A percentile compares a stretch with the other conserved stretches of the same genome.
These are phyloP conservation scores for Fusarium denticulatum DNA, from an alignment of 2,329 filamentous ascomycete genomes.

Conservation along the genomic window DNA sequence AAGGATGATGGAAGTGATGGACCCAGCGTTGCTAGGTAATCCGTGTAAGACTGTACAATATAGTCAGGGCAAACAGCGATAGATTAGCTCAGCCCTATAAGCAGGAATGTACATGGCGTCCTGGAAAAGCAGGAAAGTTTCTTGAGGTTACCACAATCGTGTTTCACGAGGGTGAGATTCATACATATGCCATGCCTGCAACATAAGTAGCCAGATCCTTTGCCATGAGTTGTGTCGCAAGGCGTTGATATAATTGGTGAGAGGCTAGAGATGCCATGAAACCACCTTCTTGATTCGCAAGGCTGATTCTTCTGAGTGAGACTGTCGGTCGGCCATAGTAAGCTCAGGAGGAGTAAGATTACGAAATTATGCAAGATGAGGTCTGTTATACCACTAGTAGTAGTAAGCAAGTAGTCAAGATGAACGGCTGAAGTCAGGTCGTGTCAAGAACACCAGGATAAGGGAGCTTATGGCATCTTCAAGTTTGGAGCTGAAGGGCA, in stretches of 20 bases:
- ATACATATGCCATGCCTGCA: not conserved
- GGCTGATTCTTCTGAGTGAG: conserved; percentile 16
- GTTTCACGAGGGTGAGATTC: conserved; percentile 15
- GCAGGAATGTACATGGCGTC: conserved; percentile 42
- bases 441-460: conserved; percentile 14
- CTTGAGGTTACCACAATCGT: not conserved
- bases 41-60: conserved; percentile 45
- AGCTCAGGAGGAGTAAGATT: conserved; percentile 12
- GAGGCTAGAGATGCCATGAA: not conserved
- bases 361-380: conserved; percentile 4
- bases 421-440: not conserved
- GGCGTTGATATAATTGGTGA: not conserved
- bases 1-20: conserved; percentile 24
- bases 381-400: conserved; percentile 2
- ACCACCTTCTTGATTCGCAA: conserved; percentile 2
- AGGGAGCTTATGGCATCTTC: conserved; percentile 3
- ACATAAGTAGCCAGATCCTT: conserved; percentile 8
- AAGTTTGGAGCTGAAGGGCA: conserved; percentile 26
- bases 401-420: not conserved
- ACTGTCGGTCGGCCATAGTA: conserved; percentile 1
- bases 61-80: conserved; percentile 33
- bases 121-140: conserved; percentile 28
- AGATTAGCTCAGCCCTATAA: conserved; percentile 39
- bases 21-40: conserved; percentile 34
- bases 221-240: not conserved